A percentile compares a stretch with the other conserved stretches of the same genome.
phyloP scores from a whole-genome alignment of 1,284 basidiomycete genomes.

The Puccinia polysora region DNA sequence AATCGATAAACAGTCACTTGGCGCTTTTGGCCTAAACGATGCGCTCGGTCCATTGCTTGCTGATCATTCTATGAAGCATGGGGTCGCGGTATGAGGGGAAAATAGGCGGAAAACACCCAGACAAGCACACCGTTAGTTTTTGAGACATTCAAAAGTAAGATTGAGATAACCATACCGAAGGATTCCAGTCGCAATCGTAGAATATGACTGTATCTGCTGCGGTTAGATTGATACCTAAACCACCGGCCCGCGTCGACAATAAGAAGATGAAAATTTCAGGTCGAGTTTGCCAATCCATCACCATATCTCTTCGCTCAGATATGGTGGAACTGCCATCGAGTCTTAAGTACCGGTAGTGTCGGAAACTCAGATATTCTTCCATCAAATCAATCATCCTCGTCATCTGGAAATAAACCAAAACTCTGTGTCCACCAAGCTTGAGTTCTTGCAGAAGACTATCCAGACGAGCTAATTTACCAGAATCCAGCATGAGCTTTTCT shows the following conservation, averaged over 20 bases:
- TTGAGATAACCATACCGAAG: constrained; percentile 60
- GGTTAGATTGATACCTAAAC: constrained; percentile 95
- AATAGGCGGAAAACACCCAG: neutral
- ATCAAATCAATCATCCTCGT: constrained; percentile 99
- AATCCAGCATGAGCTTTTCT: constrained; percentile 93
- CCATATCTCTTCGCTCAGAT: constrained; percentile 96
- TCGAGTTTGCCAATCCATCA: constrained; percentile 97
- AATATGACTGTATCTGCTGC: constrained; percentile 97
- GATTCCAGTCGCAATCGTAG: constrained; percentile 99
- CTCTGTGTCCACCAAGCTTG: constrained; percentile 87
- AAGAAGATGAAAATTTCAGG: constrained; percentile 94
- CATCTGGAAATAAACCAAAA: constrained; percentile 99
- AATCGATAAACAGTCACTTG: constrained; percentile 98
- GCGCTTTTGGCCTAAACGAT: constrained; percentile 95
- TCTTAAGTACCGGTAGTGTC: constrained; percentile 95
- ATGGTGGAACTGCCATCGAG: constrained; percentile 93
- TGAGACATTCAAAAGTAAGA: neutral
- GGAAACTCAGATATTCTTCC: constrained; percentile 96
- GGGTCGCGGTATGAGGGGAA: neutral
- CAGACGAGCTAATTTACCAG: constrained; percentile 87
- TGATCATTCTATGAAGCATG: constrained; percentile 78
- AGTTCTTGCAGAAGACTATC: constrained; percentile 85
- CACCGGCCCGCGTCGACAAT: constrained; percentile 92
- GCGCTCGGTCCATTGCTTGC: constrained; percentile 99
- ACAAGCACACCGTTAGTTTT: neutral